phyloP scores from a whole-genome alignment of 768 basidiomycete genomes.

The Mycena indigotica region DNA sequence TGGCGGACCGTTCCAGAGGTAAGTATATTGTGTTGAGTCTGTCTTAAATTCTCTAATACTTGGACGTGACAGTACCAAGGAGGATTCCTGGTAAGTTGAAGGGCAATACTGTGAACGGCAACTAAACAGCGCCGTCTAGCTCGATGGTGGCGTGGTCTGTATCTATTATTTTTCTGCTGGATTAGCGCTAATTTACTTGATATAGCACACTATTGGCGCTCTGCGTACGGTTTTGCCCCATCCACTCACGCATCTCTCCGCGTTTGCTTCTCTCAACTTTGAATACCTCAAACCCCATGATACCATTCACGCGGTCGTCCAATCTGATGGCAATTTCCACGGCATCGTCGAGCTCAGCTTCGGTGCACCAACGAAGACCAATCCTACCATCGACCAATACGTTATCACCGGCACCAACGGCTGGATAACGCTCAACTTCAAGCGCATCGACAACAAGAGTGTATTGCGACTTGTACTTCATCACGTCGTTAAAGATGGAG shows the following conservation, averaged over 20 bases:
- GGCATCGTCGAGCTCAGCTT: slow-evolving; percentile 68
- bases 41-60: not conserved
- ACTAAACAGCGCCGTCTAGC: too few relatives aligned
- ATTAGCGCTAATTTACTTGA: not conserved
- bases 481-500: slow-evolving; percentile 32
- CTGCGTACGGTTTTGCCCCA: slow-evolving; percentile 61
- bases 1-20: slow-evolving; percentile 86
- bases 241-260: slow-evolving; percentile 57
- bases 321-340: slow-evolving; percentile 52
- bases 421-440: slow-evolving; percentile 51
- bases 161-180: not conserved
- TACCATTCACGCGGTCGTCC: slow-evolving; percentile 64
- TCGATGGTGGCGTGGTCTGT: slow-evolving; percentile 79
- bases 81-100: slow-evolving; percentile 70
- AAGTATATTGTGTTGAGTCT: slow-evolving; percentile 30
- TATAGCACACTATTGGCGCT: slow-evolving; percentile 66
- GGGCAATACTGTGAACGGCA: too few relatives aligned
- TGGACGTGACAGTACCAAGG: slow-evolving; percentile 69
- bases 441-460: slow-evolving; percentile 27
- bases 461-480: slow-evolving; percentile 45
- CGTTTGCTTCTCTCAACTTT: slow-evolving; percentile 68
- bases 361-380: slow-evolving; percentile 52
- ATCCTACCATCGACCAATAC: slow-evolving; percentile 41
- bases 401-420: slow-evolving; percentile 66
- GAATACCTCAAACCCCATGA: slow-evolving; percentile 77